Percentiles rank a stretch among this genome's conserved stretches.
Evolutionary conservation across 352 stramenopile genomes (phyloP).

Genomic region (Phytophthora quininea): DNA sequence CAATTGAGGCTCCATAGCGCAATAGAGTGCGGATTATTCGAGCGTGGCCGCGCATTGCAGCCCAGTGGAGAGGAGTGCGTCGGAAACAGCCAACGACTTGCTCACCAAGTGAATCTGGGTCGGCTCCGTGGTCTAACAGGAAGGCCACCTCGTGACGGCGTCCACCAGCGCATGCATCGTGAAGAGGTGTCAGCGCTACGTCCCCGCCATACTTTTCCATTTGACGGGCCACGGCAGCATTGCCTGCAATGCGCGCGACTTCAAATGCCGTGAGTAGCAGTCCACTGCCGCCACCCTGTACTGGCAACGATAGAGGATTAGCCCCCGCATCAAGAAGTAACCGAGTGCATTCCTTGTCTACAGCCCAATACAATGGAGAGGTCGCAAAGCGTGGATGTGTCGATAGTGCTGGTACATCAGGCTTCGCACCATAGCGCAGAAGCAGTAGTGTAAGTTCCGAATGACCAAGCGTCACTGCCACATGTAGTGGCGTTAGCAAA

Average conservation of each 20-base stretch:
- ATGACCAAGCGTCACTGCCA: slow-evolving; percentile 73
- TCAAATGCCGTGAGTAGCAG: slow-evolving; percentile 74
- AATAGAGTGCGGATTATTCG: slow-evolving; percentile 67
- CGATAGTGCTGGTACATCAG: slow-evolving; percentile 54
- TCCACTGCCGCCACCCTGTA: slow-evolving; percentile 19
- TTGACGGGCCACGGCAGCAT: slow-evolving; percentile 64
- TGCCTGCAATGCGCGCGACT: slow-evolving; percentile 66
- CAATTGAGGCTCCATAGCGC: slow-evolving; percentile 56
- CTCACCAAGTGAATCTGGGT: slow-evolving; percentile 71
- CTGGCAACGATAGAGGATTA: slow-evolving; percentile 64
- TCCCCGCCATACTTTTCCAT: slow-evolving; percentile 85
- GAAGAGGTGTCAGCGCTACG: slow-evolving; percentile 76
- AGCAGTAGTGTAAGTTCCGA: slow-evolving; percentile 70
- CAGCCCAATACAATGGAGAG: slow-evolving; percentile 72
- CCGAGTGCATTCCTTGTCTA: slow-evolving; percentile 71
- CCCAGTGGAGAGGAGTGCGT: slow-evolving; percentile 80
- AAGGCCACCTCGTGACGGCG: slow-evolving; percentile 64
- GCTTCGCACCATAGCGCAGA: slow-evolving; percentile 65
- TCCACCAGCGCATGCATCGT: slow-evolving; percentile 65
- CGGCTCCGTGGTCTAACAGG: slow-evolving; percentile 71
- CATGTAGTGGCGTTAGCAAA: slow-evolving; percentile 74
- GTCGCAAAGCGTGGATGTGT: slow-evolving; percentile 66
- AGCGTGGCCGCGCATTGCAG: slow-evolving; percentile 74
- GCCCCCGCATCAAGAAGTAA: slow-evolving; percentile 73
- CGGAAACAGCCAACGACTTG: slow-evolving; percentile 71